A percentile compares a stretch with the other conserved stretches of the same genome.
phyloP scores from a whole-genome alignment of 345 rosid genomes.

The Eutrema heterophyllum region DNA sequence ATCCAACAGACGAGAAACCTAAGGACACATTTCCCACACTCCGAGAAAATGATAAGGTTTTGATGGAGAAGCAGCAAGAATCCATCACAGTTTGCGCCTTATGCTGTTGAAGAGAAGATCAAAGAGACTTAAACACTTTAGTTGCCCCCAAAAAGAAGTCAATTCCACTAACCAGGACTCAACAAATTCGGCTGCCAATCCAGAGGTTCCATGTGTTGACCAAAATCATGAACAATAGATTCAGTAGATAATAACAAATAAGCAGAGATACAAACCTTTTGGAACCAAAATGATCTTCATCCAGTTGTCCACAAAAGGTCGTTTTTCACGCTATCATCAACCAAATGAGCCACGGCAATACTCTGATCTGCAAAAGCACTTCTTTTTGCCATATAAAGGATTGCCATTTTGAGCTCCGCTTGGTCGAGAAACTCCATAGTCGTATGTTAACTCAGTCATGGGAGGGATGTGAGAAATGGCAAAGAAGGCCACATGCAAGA shows the following conservation, averaged over 20 bases:
- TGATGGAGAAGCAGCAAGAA: slow-evolving; percentile 7
- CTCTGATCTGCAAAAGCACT: slow-evolving; percentile 63
- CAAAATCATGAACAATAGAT: neutral
- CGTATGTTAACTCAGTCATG: slow-evolving; percentile 76
- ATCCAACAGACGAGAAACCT: slow-evolving; percentile 4
- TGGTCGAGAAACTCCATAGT: slow-evolving; percentile 53
- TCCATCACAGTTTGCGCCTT: slow-evolving; percentile 19
- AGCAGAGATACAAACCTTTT: slow-evolving; percentile 19
- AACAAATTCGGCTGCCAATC: too few relatives aligned
- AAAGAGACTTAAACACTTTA: neutral
- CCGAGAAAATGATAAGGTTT: slow-evolving; percentile 3
- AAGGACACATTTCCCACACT: neutral
- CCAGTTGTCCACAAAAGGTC: neutral
- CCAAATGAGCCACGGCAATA: slow-evolving; percentile 63
- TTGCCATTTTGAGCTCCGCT: slow-evolving; percentile 28
- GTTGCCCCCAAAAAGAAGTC: slow-evolving; percentile 1
- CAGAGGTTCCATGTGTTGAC: neutral
- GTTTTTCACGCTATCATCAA: slow-evolving; percentile 20
- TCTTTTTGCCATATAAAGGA: slow-evolving; percentile 37
- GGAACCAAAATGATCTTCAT: slow-evolving; percentile 2
- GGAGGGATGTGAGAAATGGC: slow-evolving; percentile 78
- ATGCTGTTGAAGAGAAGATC: slow-evolving; percentile 1
- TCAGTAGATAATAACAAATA: neutral
- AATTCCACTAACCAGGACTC: neutral
- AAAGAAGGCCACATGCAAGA: slow-evolving; percentile 58